Base-by-base conservation (phyloP, 441 rosid genomes). In the Mallotus japonicus region DNA sequence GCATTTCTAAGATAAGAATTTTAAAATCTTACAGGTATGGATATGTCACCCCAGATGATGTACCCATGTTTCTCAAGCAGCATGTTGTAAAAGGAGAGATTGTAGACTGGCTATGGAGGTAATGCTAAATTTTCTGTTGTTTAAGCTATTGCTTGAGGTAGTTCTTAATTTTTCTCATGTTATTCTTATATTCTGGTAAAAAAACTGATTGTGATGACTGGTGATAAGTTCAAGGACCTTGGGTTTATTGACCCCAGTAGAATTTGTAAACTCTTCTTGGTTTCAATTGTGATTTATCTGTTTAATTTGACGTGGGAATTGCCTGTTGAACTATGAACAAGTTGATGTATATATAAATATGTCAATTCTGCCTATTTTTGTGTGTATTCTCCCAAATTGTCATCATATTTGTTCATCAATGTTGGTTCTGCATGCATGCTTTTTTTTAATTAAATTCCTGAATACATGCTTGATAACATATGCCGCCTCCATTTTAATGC, bases 91-190 rank as follows among this genome's bases (percentile, higher is more conserved):
- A 85, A 78, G 99, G 98, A 53, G 89, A 93, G 85, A 90, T 91
- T 72, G 90, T 90, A 60, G 97, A 93, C 77, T 73, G 76, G 79
- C 80, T 93, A 15, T 95, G 99, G 98, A 90, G 99, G 99, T 91
- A 83, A 62, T 69, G n/a, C 50, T 53, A 54, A 64, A 6, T 50
- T 54, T 51, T 66, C 20, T 67, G 2, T n/a, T 34, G 16, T 63
- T 19, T 42, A 54, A 53, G 16, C 46, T 64, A 22, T 10, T 19
- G 6, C 42, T 13, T 13, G 2, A 56, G 13, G 6, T 42, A 44
- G 22, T 40, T 63, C 8, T 57, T 15, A 40, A 6, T 63, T 42
- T 73, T 69, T 42, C 16, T 19, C 1, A 1, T 20, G 19, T 28
- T 37, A 54, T 63, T 54, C 44, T 47, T 55, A 40, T 24, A 8